Percentiles rank a stretch among this genome's conserved stretches.
These are phyloP conservation scores for Globisporangium lucens DNA, from an alignment of 352 stramenopile species.

Conservation along the genomic window DNA sequence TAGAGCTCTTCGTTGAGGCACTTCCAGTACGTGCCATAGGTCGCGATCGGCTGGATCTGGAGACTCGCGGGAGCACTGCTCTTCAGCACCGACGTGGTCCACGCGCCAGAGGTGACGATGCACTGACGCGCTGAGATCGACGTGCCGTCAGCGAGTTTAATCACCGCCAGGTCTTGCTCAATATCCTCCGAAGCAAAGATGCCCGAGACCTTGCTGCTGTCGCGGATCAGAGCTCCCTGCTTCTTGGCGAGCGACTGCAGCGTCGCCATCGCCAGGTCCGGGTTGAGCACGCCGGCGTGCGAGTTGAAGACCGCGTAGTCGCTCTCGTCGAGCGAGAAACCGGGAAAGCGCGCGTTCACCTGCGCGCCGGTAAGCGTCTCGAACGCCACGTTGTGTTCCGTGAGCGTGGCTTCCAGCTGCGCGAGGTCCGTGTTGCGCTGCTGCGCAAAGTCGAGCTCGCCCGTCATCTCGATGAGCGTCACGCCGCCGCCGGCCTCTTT, in stretches of 20 bases:
- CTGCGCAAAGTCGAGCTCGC: conserved; percentile 50
- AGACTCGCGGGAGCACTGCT: conserved; percentile 21
- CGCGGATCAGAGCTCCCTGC: conserved; percentile 39
- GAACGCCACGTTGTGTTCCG: conserved; percentile 31
- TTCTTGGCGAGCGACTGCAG: conserved; percentile 38
- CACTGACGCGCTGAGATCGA: conserved; percentile 32
- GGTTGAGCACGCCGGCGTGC: conserved; percentile 52
- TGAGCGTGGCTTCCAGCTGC: conserved; percentile 29
- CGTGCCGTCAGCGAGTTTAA: conserved; percentile 30
- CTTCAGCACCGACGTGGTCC: conserved; percentile 38
- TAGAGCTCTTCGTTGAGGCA: conserved; percentile 38
- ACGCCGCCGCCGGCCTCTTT: conserved; percentile 25
- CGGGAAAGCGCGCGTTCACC: conserved; percentile 49
- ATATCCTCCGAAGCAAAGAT: conserved; percentile 21
- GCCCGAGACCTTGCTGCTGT: conserved; percentile 27
- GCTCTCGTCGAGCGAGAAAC: conserved; percentile 37
- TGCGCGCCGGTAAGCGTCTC: conserved; percentile 40
- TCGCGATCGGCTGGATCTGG: conserved; percentile 55
- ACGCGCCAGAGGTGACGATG: conserved; percentile 58
- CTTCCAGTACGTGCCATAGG: conserved; percentile 66
- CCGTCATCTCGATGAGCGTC: conserved; percentile 56
- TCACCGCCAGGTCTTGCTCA: conserved; percentile 21
- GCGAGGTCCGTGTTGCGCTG: conserved; percentile 26
- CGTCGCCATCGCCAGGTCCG: conserved; percentile 45
- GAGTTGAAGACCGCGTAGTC: conserved; percentile 48